Percentiles rank a stretch among this genome's conserved stretches.
Conservation (phyloP, 2,329 filamentous ascomycete genomes). For the Pseudogymnoascus sp. region DNA sequence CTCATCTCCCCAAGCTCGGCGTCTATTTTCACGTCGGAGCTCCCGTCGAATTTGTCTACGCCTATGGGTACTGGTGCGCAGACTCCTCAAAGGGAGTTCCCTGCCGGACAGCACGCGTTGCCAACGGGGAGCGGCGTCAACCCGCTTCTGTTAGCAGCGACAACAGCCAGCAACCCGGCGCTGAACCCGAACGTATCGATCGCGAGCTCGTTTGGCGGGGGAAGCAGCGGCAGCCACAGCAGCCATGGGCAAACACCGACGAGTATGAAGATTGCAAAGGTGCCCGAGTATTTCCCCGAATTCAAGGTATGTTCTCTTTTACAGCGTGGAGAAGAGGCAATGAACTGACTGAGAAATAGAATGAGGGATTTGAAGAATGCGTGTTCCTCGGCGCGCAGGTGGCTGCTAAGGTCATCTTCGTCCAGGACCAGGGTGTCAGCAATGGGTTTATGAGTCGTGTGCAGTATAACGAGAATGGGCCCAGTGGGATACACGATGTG, state of each 20-base stretch:
- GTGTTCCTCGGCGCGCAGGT: slow-evolving; percentile 66
- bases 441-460: slow-evolving; percentile 62
- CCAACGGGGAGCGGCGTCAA: slow-evolving; percentile 64
- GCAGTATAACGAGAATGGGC: slow-evolving; percentile 30
- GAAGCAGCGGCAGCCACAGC: slow-evolving; percentile 46
- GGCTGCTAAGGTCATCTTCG: slow-evolving; percentile 64
- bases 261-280: slow-evolving; percentile 57
- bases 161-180: slow-evolving; percentile 48
- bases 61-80: slow-evolving; percentile 85
- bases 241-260: slow-evolving; percentile 63
- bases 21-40: slow-evolving; percentile 94
- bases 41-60: slow-evolving; percentile 88
- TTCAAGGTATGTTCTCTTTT: slow-evolving; percentile 47
- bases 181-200: slow-evolving; percentile 33
- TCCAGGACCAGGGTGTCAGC: slow-evolving; percentile 52
- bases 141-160: slow-evolving; percentile 85
- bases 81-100: slow-evolving; percentile 57
- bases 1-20: slow-evolving; percentile 86
- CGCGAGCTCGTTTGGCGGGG: slow-evolving; percentile 24
- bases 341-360: slow-evolving; percentile 5
- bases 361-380: slow-evolving; percentile 47
- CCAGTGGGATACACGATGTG: slow-evolving; percentile 25
- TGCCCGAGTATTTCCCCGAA: slow-evolving; percentile 67
- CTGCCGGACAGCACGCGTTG: slow-evolving; percentile 47
- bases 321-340: not conserved